phyloP scores from a whole-genome alignment of 176 grass and related monocot species.

The Thinopyrum elongatum region DNA sequence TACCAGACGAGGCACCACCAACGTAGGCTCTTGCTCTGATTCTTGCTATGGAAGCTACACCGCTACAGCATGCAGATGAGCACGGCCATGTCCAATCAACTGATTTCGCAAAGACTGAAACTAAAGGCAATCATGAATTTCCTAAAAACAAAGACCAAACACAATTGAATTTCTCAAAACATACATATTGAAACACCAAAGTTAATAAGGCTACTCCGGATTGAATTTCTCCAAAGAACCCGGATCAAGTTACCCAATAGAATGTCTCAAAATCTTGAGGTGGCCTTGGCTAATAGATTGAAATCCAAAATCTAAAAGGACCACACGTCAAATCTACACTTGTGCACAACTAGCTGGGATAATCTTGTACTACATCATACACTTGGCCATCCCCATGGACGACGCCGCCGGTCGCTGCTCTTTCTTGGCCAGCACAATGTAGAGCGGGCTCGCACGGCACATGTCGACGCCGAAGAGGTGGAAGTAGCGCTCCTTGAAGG shows the following conservation, averaged over 20 bases:
- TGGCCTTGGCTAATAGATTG: neutral
- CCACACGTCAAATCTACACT: neutral
- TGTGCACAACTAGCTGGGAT: no score
- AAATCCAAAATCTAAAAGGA: neutral
- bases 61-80: neutral
- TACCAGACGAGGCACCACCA: no score
- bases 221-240: neutral
- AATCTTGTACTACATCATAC: no score
- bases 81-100: neutral
- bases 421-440: conserved; percentile 31
- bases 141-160: neutral
- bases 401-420: neutral
- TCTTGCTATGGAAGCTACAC: no score
- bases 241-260: neutral
- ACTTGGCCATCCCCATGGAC: neutral
- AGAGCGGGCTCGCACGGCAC: conserved; percentile 33
- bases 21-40: no score
- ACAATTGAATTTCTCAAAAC: neutral
- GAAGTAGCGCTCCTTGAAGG: no score
- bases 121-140: neutral
- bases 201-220: neutral
- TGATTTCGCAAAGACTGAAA: neutral
- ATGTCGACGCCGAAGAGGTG: neutral
- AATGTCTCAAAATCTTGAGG: neutral
- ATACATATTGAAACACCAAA: neutral